Evolutionary conservation across 225 moss, liverwort and hornwort species (phyloP), one percentile per base, ranked within the genome.

Genomic region (Marchantia paleacea): DNA sequence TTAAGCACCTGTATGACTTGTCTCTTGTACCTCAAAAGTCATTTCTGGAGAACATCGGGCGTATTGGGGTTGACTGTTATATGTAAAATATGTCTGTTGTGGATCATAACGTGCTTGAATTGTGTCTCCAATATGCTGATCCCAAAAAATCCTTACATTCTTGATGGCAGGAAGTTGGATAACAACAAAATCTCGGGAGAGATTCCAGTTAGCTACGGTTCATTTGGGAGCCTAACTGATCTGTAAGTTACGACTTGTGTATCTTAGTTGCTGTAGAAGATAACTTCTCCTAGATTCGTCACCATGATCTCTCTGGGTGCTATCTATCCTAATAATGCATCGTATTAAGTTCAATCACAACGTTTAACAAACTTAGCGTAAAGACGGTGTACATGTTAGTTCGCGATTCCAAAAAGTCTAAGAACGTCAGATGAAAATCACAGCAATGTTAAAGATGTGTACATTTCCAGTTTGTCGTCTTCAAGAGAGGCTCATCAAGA

Each of bases 141-240:
- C 28, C 30, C 5, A 29, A 31, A 12, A 3, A 29, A 68, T 13
- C 3, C 15, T 14, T 7, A 31, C 12, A 13, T 1, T 48, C 47
- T 60, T 49, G 10, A 25, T 7, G 13, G 39, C 80, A 80, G 80
- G 73, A 80, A 80, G 51, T 51, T 80, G 74, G 80, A 80, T 14
- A 74, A 74, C 61, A 80, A 80, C 47, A 20, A 25, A 26, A 47
- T 80, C 5, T 63, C 61, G 13, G 80, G 80, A 8, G 61, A 49
- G 49, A 80, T 80, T 62, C 80, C 80, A 26, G 4, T 29, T 24
- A 80, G 47, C 61, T 80, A 80, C 62, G 80, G 80, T 12, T 80
- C 73, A 49, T 25, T 74, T 14, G 52, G 12, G 26, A 63, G 63
- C 19, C 28, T 80, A 73, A 80, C 80, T 26, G 80, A 80, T 52